Percentiles rank a stretch among this genome's conserved stretches.
These are phyloP conservation scores for Melampsora americana DNA, from an alignment of 1,284 basidiomycete genomes.

Conservation along the genomic window DNA sequence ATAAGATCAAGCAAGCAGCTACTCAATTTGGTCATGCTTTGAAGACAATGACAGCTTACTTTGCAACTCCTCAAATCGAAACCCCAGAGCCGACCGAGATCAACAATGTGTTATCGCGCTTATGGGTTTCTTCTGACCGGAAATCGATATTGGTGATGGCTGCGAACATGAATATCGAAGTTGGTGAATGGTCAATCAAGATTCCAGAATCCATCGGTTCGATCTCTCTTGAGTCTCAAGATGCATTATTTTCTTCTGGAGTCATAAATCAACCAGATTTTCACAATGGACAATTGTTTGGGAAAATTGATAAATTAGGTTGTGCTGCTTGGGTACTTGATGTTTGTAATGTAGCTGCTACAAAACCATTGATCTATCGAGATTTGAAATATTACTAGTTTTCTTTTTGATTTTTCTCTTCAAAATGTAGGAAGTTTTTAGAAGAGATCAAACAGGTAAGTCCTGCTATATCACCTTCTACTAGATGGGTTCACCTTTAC, in stretches of 20 bases:
- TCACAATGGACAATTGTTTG: neutral
- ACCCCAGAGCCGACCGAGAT: constrained; percentile 6
- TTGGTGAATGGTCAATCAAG: constrained; percentile 8
- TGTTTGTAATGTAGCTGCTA: too few relatives aligned
- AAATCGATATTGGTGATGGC: constrained; percentile 31
- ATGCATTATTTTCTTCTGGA: neutral
- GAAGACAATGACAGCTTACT: constrained; percentile 3
- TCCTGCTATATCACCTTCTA: too few relatives aligned
- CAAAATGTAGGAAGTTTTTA: too few relatives aligned
- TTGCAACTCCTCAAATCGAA: constrained; percentile 14
- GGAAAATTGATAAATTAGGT: neutral
- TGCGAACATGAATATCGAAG: constrained; percentile 23
- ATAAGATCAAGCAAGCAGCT: constrained; percentile 17
- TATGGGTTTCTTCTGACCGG: constrained; percentile 13
- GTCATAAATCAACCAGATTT: neutral
- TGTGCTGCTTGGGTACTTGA: neutral
- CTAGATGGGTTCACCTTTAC: too few relatives aligned
- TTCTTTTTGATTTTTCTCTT: too few relatives aligned
- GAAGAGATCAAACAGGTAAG: too few relatives aligned
- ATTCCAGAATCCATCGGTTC: neutral
- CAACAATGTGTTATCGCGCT: constrained; percentile 18
- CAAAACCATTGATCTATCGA: too few relatives aligned
- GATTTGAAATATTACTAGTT: too few relatives aligned
- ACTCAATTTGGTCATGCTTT: constrained; percentile 8
- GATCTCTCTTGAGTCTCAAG: neutral